Base-by-base conservation (phyloP, 768 basidiomycete species). In the Imleria badia region DNA sequence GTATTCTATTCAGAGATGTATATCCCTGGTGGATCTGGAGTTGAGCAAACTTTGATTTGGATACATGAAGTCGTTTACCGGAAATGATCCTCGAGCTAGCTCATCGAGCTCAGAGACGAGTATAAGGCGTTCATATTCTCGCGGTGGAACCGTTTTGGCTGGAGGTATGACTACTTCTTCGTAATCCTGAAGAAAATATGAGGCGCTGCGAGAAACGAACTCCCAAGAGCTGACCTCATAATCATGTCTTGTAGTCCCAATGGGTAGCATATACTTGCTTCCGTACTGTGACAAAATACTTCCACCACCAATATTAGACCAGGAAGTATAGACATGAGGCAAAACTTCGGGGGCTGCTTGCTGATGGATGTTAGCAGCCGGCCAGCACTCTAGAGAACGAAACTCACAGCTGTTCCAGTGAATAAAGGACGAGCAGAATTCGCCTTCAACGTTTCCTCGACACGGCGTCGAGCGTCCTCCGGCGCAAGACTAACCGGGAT, bases 121-220 rank as follows among this genome's bases (percentile, higher is more conserved):
- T 34, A 97, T 79, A 3, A 89, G 80, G 30, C 84, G 80, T 68
- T 98, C 97, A 5, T 78, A 76, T 6, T 69, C 64, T 46, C 82
- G 83, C 9, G 87, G 86, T 11, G 94, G 94, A 1, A 96, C 79
- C 3, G 83, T 76, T 58, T 75, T 86, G 0, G 93, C 82, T 13
- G 96, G 94, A 8, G 97, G 97, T 34, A 98, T 78, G 22, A 84
- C 78, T 17, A 97, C 89, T 76, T 98, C 95, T 70, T 96, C 90
- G 64, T 86, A 92, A 42, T 86, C 82, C 93, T 95, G 58, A 17
- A 52, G n/a, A 49, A 35, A 26, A 49, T 22, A 54, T 63, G 48
- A 58, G 54, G 48, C 19, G 30, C 29, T 11, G 42, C 33, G 45
- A 49, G 33, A 22, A 55, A 54, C 15, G 22, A 45, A 26, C 14